phyloP scores from a whole-genome alignment of 2,329 filamentous ascomycete species.

The Paecilomyces fulvus region DNA sequence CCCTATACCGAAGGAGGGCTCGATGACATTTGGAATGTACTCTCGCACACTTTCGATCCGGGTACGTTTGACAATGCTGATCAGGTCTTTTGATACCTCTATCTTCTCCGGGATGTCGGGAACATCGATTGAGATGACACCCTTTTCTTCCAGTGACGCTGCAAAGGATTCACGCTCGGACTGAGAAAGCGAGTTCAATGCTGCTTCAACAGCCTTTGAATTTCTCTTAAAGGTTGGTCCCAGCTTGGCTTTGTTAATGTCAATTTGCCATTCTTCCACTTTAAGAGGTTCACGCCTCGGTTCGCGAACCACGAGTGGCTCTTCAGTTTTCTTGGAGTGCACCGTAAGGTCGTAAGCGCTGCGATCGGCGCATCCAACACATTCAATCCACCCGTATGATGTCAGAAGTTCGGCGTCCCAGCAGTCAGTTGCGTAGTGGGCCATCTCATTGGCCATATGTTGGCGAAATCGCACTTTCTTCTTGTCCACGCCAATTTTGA shows the following conservation, averaged over 20 bases:
- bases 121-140: constrained; percentile 29
- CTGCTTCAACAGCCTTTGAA: constrained; percentile 73
- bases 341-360: constrained; percentile 79
- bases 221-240: constrained; percentile 95
- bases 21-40: constrained; percentile 92
- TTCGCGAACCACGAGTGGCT: constrained; percentile 70
- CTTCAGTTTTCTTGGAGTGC: constrained; percentile 74
- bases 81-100: constrained; percentile 62
- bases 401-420: constrained; percentile 83
- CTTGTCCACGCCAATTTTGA: constrained; percentile 78
- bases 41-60: constrained; percentile 76
- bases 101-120: constrained; percentile 44
- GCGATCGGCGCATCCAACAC: constrained; percentile 78
- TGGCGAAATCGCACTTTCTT: constrained; percentile 88
- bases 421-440: constrained; percentile 81
- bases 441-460: constrained; percentile 72
- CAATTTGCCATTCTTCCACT: constrained; percentile 77
- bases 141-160: constrained; percentile 64
- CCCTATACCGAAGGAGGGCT: constrained; percentile 95
- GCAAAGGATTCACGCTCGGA: constrained; percentile 67
- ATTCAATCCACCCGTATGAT: constrained; percentile 82
- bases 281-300: constrained; percentile 58
- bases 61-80: constrained; percentile 77
- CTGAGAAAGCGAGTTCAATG: constrained; percentile 67
- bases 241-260: constrained; percentile 91